Evolutionary conservation across 164 flowering plant species (phyloP).

Genomic region (Magnolia kwangsiensis): DNA sequence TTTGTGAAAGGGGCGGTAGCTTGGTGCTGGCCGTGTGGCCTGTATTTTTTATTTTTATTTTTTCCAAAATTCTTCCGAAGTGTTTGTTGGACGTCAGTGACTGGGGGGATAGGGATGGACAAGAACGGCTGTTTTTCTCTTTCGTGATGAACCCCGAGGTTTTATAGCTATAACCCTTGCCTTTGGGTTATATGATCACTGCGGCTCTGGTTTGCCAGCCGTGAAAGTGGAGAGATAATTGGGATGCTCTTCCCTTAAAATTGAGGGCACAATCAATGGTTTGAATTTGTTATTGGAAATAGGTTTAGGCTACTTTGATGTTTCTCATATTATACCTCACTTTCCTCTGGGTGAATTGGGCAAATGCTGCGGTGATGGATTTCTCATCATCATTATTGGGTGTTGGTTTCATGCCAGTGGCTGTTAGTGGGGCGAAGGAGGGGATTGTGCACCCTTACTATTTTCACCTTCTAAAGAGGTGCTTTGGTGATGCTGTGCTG

Average conservation of each 20-base stretch:
- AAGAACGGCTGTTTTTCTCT: neutral
- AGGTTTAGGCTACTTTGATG: too few species aligned
- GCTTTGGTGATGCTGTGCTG: too few species aligned
- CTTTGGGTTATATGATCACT: neutral
- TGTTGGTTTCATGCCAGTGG: too few species aligned
- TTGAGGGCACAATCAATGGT: neutral
- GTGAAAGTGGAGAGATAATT: neutral
- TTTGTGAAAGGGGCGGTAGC: conserved; percentile 12
- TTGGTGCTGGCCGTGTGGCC: conserved; percentile 2
- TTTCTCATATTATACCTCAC: too few species aligned
- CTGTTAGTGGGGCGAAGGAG: too few species aligned
- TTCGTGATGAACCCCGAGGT: neutral
- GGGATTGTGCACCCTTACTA: too few species aligned
- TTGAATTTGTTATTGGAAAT: neutral
- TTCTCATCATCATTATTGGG: too few species aligned
- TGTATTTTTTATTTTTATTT: conserved; percentile 7
- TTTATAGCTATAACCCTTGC: neutral
- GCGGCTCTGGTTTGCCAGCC: neutral
- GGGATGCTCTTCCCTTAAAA: neutral
- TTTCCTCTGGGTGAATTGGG: too few species aligned
- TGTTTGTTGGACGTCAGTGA: neutral
- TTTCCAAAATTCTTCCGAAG: conserved; percentile 5
- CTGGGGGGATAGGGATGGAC: neutral
- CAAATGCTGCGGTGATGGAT: too few species aligned
- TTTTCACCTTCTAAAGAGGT: too few species aligned